Base-by-base conservation (phyloP, 306 rosid genomes). In the Lagenaria siceraria region DNA sequence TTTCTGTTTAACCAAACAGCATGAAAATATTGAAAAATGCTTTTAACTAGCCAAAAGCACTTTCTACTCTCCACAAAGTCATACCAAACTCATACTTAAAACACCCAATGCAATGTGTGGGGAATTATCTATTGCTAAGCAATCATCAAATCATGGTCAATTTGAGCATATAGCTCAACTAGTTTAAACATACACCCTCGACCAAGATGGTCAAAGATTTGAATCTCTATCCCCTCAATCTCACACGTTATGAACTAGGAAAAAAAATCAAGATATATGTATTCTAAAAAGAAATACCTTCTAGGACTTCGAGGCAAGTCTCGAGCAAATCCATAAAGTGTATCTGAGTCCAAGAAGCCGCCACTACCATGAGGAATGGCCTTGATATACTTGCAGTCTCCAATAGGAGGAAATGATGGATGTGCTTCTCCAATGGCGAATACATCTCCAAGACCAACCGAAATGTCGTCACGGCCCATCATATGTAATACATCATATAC, bases 401-500 rank as follows among this genome's bases (percentile, higher is more conserved):
- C 97, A 62, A 87, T 87, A 22, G 82, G 29, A 76, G 88, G 13
- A 29, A 78, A 78, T 22, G 24, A 29, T 62, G 96, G 89, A 24
- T 92, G 80, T 40, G 90, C 80, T n/a, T 93, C 94, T 78, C 90
- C 89, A 81, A 74, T 74, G n/a, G 97, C 90, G 74, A 83, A 92
- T 15, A 86, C 38, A 4, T 95, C 93, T 55, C 99, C 97, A 0
- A 86, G 81, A 74, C 99, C 99, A 48, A 95, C 90, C 25, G 79
- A 84, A 59, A 95, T 86, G 83, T 95, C 99, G 1, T 92, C 99
- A 33, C 97, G 90, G 3, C 99, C 97, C 97, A 95, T 95, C 99
- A 90, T 95, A 85, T 95, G 99, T 52, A 95, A 83, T 59, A 95
- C 29, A 66, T 92, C 97, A 81, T 92, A 92, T 1, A 92, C 49